A percentile compares a stretch with the other conserved stretches of the same genome.
These are phyloP conservation scores for Fraxinus sp. DNA, from an alignment of 305 asterid species.

Conservation along the genomic window DNA sequence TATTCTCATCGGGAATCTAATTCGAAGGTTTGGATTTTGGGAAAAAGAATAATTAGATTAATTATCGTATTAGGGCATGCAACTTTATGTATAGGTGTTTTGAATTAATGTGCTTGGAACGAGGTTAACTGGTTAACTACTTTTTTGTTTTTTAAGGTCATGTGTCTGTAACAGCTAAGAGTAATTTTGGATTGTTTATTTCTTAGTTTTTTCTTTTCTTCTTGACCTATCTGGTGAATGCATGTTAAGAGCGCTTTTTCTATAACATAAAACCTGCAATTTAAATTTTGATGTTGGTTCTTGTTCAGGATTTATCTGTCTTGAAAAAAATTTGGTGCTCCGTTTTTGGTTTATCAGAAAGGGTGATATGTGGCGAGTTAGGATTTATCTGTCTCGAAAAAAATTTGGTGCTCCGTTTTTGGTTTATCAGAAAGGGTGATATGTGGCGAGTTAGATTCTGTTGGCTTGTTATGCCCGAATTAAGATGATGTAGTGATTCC, in stretches of 20 bases:
- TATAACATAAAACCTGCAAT: background rate
- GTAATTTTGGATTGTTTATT: background rate
- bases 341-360: background rate
- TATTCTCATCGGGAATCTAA: background rate
- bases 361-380: background rate
- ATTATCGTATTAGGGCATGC: background rate
- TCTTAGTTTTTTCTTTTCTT: background rate
- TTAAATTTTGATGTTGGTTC: background rate
- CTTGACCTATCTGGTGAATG: background rate
- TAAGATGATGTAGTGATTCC: background rate
- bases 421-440: background rate
- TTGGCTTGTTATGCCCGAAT: background rate
- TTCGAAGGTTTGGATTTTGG: constrained; percentile 4
- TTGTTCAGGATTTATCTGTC: background rate
- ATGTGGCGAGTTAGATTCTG: background rate
- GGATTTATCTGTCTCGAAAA: background rate
- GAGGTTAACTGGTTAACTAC: background rate
- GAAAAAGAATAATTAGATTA: background rate
- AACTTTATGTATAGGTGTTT: constrained; percentile 9
- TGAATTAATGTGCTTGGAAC: constrained; percentile 2
- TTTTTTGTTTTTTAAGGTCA: background rate
- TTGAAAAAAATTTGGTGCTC: background rate
- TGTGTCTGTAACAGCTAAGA: background rate
- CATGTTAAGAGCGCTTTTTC: background rate
- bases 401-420: background rate